Evolutionary conservation across 352 stramenopile species (phyloP).

Genomic region (Phytophthora vignae): DNA sequence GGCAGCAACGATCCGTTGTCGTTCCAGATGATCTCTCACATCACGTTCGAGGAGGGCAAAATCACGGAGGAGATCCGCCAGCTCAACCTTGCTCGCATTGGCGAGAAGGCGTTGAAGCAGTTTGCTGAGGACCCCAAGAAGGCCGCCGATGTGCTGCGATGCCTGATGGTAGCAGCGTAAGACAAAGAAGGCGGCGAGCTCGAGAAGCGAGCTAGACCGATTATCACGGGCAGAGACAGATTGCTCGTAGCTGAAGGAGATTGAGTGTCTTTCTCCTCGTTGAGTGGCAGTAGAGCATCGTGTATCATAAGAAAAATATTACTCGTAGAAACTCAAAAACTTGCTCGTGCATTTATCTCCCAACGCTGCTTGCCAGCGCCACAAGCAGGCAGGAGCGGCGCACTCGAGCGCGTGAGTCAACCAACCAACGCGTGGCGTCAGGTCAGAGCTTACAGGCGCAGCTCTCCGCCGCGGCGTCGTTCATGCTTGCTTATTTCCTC

Average conservation of each 20-base stretch:
- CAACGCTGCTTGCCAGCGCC: neutral
- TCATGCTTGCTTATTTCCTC: constrained; percentile 39
- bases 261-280: constrained; percentile 28
- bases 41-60: constrained; percentile 83
- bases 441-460: neutral
- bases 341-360: neutral
- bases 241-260: constrained; percentile 43
- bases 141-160: constrained; percentile 61
- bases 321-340: constrained; percentile 29
- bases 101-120: constrained; percentile 55
- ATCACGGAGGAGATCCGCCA: constrained; percentile 85
- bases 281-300: constrained; percentile 52
- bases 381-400: neutral
- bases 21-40: constrained; percentile 79
- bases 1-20: constrained; percentile 58
- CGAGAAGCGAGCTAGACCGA: constrained; percentile 32
- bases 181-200: constrained; percentile 13
- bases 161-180: constrained; percentile 44
- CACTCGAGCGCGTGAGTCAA: neutral
- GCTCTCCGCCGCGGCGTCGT: constrained; percentile 17
- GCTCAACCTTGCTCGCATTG: constrained; percentile 71
- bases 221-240: constrained; percentile 36
- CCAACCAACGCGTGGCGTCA: constrained; percentile 1
- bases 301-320: constrained; percentile 56
- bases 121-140: constrained; percentile 68